Evolutionary conservation across 768 basidiomycete species (phyloP).

Genomic region (Rhodotorula paludigena): DNA sequence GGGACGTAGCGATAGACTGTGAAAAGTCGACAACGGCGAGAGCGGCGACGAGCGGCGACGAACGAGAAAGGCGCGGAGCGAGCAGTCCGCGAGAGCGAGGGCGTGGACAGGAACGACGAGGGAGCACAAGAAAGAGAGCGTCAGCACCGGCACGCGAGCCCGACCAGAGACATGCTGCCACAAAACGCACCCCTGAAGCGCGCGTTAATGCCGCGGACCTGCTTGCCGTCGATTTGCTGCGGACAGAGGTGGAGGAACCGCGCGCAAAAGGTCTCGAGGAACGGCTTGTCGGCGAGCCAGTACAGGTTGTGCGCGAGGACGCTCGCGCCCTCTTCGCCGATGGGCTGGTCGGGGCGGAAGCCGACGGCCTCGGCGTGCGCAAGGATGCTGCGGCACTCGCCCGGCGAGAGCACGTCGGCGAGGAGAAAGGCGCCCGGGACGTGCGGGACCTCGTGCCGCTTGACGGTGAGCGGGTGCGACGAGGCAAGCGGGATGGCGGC

Average conservation of each 20-base stretch:
- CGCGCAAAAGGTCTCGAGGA: constrained; percentile 51
- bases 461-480: constrained; percentile 44
- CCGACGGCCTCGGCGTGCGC: constrained; percentile 53
- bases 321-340: constrained; percentile 39
- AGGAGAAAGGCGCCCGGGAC: constrained; percentile 55
- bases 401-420: constrained; percentile 52
- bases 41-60: background rate
- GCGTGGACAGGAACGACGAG: background rate
- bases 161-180: background rate
- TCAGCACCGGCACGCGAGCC: background rate
- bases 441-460: constrained; percentile 51
- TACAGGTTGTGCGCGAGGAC: constrained; percentile 50
- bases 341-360: constrained; percentile 55
- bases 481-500: constrained; percentile 17
- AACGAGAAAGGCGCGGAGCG: too few species aligned
- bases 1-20: constrained; percentile 54
- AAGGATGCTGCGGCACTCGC: constrained; percentile 54
- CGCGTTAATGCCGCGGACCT: constrained; percentile 54
- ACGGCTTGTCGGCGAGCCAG: constrained; percentile 55
- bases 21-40: too few species aligned
- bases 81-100: too few species aligned
- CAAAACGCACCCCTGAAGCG: constrained; percentile 49
- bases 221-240: constrained; percentile 50
- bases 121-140: background rate
- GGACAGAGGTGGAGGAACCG: constrained; percentile 53